A percentile compares a stretch with the other conserved stretches of the same genome.
phyloP scores from a whole-genome alignment of 495 filamentous ascomycete genomes.

The Penicillium malachiteum region DNA sequence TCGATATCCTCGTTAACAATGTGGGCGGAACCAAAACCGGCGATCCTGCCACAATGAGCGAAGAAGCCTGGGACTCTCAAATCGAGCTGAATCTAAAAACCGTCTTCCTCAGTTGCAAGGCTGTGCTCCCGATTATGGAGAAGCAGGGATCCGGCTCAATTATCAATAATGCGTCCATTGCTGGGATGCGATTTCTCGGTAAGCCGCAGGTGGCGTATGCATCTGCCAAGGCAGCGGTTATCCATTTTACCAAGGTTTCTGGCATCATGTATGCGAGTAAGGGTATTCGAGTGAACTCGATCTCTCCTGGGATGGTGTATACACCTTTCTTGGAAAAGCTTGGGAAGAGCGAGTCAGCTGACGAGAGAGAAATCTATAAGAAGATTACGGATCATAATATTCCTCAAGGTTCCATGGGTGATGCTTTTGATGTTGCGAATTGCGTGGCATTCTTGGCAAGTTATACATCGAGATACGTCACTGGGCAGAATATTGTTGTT shows the following conservation, averaged over 20 bases:
- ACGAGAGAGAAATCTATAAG: constrained; percentile 11
- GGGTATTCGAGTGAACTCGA: constrained; percentile 46
- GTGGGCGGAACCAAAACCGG: constrained; percentile 46
- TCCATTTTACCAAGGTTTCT: constrained; percentile 45
- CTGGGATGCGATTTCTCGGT: constrained; percentile 47
- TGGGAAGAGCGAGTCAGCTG: constrained; percentile 6
- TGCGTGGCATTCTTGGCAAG: constrained; percentile 15
- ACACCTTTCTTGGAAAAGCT: constrained; percentile 36
- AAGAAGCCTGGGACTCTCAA: constrained; percentile 48
- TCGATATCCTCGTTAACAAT: constrained; percentile 55
- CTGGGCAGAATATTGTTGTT: constrained; percentile 16
- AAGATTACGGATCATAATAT: constrained; percentile 19
- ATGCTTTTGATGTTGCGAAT: constrained; percentile 19
- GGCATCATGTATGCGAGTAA: constrained; percentile 48
- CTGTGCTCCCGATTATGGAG: constrained; percentile 46
- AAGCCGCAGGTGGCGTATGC: constrained; percentile 52
- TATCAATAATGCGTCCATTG: constrained; percentile 44
- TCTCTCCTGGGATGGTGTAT: constrained; percentile 49
- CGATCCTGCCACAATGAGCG: constrained; percentile 42
- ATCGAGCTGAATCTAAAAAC: constrained; percentile 50
- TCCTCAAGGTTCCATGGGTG: constrained; percentile 15
- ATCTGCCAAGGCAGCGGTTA: constrained; percentile 46
- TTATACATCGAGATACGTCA: constrained; percentile 11
- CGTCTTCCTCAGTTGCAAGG: constrained; percentile 45
- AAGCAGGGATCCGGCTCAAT: constrained; percentile 40